Percentiles rank a stretch among this genome's conserved stretches.
phyloP scores from a whole-genome alignment of 768 basidiomycete genomes.

The Suillus spraguei region DNA sequence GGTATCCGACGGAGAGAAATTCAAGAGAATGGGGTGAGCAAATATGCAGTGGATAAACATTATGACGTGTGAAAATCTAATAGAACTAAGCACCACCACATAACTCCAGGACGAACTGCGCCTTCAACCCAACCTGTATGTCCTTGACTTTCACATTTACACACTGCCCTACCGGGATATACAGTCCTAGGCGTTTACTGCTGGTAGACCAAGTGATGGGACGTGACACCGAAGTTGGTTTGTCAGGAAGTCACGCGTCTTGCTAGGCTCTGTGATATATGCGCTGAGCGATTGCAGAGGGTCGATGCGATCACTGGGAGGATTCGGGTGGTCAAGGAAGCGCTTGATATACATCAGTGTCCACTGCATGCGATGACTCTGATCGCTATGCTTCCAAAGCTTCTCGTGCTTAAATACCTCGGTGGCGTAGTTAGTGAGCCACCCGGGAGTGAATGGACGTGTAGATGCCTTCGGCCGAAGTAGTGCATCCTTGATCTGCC shows the following conservation, averaged over 20 bases:
- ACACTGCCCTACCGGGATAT: conserved; percentile 27
- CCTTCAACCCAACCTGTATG: conserved; percentile 30
- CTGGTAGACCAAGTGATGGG: conserved; percentile 29
- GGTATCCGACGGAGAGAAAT: conserved; percentile 13
- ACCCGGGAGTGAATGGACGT: conserved; percentile 47
- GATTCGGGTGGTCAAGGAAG: conserved; percentile 32
- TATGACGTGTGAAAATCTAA: not conserved
- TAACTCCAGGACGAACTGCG: not conserved
- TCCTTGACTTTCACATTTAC: conserved; percentile 29
- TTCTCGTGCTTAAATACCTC: conserved; percentile 41
- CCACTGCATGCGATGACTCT: conserved; percentile 44
- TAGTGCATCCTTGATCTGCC: conserved; percentile 88
- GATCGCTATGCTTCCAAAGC: conserved; percentile 31
- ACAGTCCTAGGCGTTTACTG: conserved; percentile 13
- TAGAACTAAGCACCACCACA: not conserved
- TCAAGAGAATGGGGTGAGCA: not conserved
- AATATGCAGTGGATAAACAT: not conserved
- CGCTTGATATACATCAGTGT: conserved; percentile 41
- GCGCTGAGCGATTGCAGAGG: conserved; percentile 33
- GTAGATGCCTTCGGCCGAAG: conserved; percentile 38
- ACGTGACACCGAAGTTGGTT: conserved; percentile 26
- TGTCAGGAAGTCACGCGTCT: conserved; percentile 7
- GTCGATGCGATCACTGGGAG: conserved; percentile 22
- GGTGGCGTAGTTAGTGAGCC: conserved; percentile 46
- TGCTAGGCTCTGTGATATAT: conserved; percentile 21